These are phyloP conservation scores for Dissophora ornata DNA, from an alignment of 192 early-diverging fungal genomes.

Conservation along the genomic window DNA sequence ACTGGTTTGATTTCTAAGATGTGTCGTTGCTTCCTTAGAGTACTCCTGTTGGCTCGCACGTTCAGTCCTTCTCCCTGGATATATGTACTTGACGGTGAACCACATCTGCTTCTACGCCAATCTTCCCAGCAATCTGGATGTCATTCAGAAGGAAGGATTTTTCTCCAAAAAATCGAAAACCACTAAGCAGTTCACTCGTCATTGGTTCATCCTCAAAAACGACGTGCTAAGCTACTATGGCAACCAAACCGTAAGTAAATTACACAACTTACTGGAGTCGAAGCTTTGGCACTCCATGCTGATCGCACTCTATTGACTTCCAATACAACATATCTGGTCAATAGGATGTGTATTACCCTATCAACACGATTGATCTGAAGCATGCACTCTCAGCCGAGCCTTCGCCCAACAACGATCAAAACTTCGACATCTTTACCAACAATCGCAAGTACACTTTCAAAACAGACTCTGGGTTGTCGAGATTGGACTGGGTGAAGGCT, in stretches of 20 bases:
- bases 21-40: slow-evolving; percentile 46
- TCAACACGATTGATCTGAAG: slow-evolving; percentile 71
- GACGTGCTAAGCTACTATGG: slow-evolving; percentile 67
- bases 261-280: no score
- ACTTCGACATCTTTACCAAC: slow-evolving; percentile 62
- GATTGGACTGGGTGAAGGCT: slow-evolving; percentile 69
- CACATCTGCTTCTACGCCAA: slow-evolving; percentile 77
- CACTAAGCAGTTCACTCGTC: slow-evolving; percentile 57
- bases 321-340: neutral
- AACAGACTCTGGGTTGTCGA: slow-evolving; percentile 65
- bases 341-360: slow-evolving; percentile 68
- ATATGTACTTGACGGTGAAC: slow-evolving; percentile 70
- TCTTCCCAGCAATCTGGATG: slow-evolving; percentile 64
- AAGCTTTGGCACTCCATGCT: no score
- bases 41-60: slow-evolving; percentile 74
- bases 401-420: slow-evolving; percentile 53
- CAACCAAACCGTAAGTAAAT: slow-evolving; percentile 58
- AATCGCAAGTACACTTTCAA: slow-evolving; percentile 64
- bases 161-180: slow-evolving; percentile 57
- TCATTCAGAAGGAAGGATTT: slow-evolving; percentile 64
- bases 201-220: slow-evolving; percentile 72
- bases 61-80: slow-evolving; percentile 71
- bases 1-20: no score
- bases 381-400: slow-evolving; percentile 61
- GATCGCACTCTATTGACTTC: neutral